Conservation (phyloP, 2,329 filamentous ascomycete genomes). For the Phialophora chinensis region DNA sequence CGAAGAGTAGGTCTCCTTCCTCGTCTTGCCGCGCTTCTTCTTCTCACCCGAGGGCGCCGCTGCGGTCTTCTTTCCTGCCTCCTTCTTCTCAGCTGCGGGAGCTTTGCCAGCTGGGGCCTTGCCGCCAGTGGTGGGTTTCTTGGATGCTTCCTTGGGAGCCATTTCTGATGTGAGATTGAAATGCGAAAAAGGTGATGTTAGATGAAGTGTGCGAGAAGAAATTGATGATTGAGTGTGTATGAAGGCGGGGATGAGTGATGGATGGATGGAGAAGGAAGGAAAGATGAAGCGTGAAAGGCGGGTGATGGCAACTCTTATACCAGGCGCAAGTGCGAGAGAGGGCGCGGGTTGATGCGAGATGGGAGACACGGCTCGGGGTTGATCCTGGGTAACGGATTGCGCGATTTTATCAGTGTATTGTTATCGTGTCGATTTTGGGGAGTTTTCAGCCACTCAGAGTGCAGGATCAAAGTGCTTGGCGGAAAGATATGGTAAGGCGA, state of each 20-base stretch:
- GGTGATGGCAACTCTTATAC: slow-evolving; percentile 55
- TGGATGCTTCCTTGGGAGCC: slow-evolving; percentile 97
- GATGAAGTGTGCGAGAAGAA: slow-evolving; percentile 38
- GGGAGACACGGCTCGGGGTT: slow-evolving; percentile 33
- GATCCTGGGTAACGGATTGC: slow-evolving; percentile 35
- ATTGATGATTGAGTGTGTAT: slow-evolving; percentile 37
- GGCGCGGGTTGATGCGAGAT: slow-evolving; percentile 52
- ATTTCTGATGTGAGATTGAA: slow-evolving; percentile 67
- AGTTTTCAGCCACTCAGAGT: slow-evolving; percentile 33
- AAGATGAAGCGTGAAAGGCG: slow-evolving; percentile 47
- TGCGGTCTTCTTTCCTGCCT: slow-evolving; percentile 97
- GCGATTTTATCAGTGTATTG: slow-evolving; percentile 36
- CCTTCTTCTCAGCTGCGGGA: slow-evolving; percentile 96
- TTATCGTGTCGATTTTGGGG: slow-evolving; percentile 37
- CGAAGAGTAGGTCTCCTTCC: slow-evolving; percentile 99
- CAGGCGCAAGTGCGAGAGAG: slow-evolving; percentile 46
- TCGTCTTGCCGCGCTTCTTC: slow-evolving; percentile 99
- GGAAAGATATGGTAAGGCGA: slow-evolving; percentile 28
- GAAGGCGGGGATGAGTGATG: slow-evolving; percentile 44
- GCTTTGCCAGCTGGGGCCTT: slow-evolving; percentile 82
- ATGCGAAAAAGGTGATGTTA: slow-evolving; percentile 39
- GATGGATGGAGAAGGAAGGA: slow-evolving; percentile 41
- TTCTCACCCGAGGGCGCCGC: slow-evolving; percentile 89
- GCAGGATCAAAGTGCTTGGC: slow-evolving; percentile 36
- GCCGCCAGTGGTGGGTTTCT: slow-evolving; percentile 92